Conservation (phyloP, 2,329 filamentous ascomycete genomes). For the Pseudogymnoascus sp. region DNA sequence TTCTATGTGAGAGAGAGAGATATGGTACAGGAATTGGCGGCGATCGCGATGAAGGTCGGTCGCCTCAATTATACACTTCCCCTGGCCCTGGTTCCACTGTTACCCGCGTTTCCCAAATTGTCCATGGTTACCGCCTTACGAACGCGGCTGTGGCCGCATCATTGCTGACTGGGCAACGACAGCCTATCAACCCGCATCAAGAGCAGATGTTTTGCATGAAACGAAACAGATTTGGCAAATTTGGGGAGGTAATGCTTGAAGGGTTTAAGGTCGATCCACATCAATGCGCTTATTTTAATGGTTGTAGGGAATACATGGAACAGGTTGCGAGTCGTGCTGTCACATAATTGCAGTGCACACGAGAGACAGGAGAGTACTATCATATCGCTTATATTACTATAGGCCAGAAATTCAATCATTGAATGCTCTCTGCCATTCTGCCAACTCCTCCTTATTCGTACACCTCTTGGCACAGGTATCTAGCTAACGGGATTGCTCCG, state of each 20-base stretch:
- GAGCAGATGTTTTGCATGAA: conserved; percentile 7
- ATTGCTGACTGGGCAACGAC: conserved; percentile 8
- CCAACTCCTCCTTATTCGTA: neutral
- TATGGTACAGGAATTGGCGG: neutral
- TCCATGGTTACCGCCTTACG: conserved; percentile 6
- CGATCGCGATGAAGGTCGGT: conserved; percentile 1
- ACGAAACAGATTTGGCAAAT: conserved; percentile 8
- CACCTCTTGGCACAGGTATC: conserved; percentile 5
- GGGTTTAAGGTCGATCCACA: conserved; percentile 1
- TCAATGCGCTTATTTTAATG: conserved; percentile 10
- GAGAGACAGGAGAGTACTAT: neutral
- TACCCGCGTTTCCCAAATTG: conserved; percentile 10
- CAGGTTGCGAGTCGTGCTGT: neutral
- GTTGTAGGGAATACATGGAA: neutral
- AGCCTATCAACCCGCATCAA: conserved; percentile 3
- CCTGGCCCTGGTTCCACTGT: conserved; percentile 11
- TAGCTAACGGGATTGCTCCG: conserved; percentile 10
- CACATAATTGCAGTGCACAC: neutral
- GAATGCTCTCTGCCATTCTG: neutral
- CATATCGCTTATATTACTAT: neutral
- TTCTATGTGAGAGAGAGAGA: conserved; percentile 4
- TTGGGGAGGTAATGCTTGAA: neutral
- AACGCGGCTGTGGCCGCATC: neutral
- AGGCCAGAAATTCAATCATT: neutral
- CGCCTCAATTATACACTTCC: conserved; percentile 5